A percentile compares a stretch with the other conserved stretches of the same genome.
Conservation (phyloP, 2,329 filamentous ascomycete species). For the Macroventuria anomochaeta region DNA sequence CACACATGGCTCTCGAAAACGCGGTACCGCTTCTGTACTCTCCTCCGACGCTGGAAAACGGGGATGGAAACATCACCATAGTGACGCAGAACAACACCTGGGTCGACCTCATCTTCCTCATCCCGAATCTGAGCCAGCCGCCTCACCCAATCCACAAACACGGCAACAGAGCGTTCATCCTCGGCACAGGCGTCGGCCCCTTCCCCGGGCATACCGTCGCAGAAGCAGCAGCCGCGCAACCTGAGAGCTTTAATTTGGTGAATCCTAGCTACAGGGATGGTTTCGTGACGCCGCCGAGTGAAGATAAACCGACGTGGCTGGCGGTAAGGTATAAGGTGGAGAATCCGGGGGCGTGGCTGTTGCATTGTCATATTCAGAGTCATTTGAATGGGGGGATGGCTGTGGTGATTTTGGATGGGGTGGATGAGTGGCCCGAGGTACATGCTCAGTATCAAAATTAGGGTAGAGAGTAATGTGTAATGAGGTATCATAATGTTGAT, state of each 20-base stretch:
- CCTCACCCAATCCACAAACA: slow-evolving; percentile 71
- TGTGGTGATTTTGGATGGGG: slow-evolving; percentile 56
- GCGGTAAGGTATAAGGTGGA: slow-evolving; percentile 55
- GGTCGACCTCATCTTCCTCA: slow-evolving; percentile 42
- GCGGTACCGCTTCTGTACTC: slow-evolving; percentile 57
- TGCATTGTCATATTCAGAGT: slow-evolving; percentile 60
- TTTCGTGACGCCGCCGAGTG: slow-evolving; percentile 47
- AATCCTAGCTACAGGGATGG: slow-evolving; percentile 63
- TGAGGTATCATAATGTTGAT: background rate
- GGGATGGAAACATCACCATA: slow-evolving; percentile 55
- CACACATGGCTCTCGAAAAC: slow-evolving; percentile 44
- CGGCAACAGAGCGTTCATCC: slow-evolving; percentile 64
- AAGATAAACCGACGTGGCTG: slow-evolving; percentile 46
- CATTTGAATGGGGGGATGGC: slow-evolving; percentile 59
- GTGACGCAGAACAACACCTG: slow-evolving; percentile 42
- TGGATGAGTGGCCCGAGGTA: slow-evolving; percentile 54
- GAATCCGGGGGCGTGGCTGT: slow-evolving; percentile 56
- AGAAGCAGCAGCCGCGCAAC: slow-evolving; percentile 56
- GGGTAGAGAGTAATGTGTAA: background rate
- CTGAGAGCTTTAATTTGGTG: slow-evolving; percentile 63
- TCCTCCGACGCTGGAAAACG: slow-evolving; percentile 31
- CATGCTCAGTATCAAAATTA: slow-evolving; percentile 29
- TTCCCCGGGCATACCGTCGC: slow-evolving; percentile 63
- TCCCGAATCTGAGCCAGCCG: slow-evolving; percentile 50
- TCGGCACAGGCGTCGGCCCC: slow-evolving; percentile 57